These are phyloP conservation scores for Vigna trinervia DNA, from an alignment of 306 rosid genomes.

Conservation along the genomic window DNA sequence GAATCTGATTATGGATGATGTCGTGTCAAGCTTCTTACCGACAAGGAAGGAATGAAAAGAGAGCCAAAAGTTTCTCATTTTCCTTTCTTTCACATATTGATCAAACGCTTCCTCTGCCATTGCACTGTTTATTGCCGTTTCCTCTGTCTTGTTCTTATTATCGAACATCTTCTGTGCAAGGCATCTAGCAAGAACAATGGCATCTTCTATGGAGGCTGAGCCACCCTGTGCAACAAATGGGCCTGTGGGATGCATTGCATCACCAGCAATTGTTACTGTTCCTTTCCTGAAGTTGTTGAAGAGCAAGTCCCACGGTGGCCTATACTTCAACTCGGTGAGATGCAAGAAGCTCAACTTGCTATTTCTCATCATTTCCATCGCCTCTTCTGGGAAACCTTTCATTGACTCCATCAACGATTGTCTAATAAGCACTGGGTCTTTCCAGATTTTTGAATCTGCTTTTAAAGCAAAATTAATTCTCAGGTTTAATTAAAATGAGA, in stretches of 20 bases:
- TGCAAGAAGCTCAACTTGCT: constrained; percentile 48
- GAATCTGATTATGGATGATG: constrained; percentile 34
- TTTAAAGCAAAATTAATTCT: not conserved
- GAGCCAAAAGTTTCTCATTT: constrained; percentile 56
- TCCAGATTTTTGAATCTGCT: constrained; percentile 49
- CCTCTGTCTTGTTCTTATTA: not conserved
- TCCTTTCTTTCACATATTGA: constrained; percentile 59
- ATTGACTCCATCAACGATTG: constrained; percentile 45
- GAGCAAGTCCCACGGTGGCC: constrained; percentile 56
- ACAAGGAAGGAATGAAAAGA: constrained; percentile 52
- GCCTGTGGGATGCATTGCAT: constrained; percentile 73
- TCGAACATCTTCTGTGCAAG: constrained; percentile 41
- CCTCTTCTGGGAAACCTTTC: constrained; percentile 46
- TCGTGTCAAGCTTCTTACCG: constrained; percentile 47
- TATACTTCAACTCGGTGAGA: constrained; percentile 51
- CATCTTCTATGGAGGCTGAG: constrained; percentile 65
- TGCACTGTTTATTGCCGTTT: not conserved
- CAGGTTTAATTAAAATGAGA: not conserved
- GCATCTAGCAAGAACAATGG: constrained; percentile 59
- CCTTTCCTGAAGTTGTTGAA: constrained; percentile 48
- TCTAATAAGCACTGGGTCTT: constrained; percentile 47
- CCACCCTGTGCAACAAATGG: constrained; percentile 78
- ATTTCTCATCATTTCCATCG: constrained; percentile 47
- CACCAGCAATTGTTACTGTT: constrained; percentile 62
- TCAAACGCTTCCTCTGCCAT: constrained; percentile 52